Base-by-base conservation (phyloP, 805 yeast species). In the Pichia nanzhaoensis region DNA sequence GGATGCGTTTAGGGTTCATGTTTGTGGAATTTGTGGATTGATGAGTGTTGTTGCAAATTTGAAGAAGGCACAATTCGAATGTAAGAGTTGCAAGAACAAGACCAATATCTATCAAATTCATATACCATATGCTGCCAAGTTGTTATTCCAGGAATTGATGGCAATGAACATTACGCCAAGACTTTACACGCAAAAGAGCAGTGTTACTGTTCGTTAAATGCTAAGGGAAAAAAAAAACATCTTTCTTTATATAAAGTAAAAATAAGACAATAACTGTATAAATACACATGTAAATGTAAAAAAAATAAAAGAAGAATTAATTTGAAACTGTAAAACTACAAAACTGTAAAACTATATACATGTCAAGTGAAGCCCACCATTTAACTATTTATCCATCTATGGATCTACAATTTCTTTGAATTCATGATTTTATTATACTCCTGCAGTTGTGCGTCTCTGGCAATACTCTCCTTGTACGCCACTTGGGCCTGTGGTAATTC, bases 131-230 rank as follows among this genome's bases (percentile, higher is more conserved):
- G 99, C 99, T 39, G 99, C 99, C 44, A 93, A 93, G 71, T 75
- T 93, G 63, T 71, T 93, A 65, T 93, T 93, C 88, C 99, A 93
- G 71, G 99, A 93, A 71, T 77, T 93, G 62, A 93, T 93, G 98
- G 96, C 99, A 35, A 93, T 93, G 99, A 93, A 93, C 67, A 93
- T 93, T 59, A 84, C 96, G 18, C 99, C 98, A 45, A 82, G 99
- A 69, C 68, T 91, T 71, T 91, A 91, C 67, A 88, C 98, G n/a
- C 96, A 91, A 38, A 60, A 60, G 53, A 59, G 67, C 17, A 66
- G 66, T 38, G 52, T 55, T 27, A 55, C 62, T 39, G 61, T 58
- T 41, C 60, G 65, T 50, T 57, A 45, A 51, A 32, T n/a, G n/a
- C n/a, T n/a, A n/a, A n/a, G n/a, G n/a, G n/a, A n/a, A n/a, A n/a